phyloP scores from a whole-genome alignment of 805 yeast species.

The Wickerhamomyces xylosicus region DNA sequence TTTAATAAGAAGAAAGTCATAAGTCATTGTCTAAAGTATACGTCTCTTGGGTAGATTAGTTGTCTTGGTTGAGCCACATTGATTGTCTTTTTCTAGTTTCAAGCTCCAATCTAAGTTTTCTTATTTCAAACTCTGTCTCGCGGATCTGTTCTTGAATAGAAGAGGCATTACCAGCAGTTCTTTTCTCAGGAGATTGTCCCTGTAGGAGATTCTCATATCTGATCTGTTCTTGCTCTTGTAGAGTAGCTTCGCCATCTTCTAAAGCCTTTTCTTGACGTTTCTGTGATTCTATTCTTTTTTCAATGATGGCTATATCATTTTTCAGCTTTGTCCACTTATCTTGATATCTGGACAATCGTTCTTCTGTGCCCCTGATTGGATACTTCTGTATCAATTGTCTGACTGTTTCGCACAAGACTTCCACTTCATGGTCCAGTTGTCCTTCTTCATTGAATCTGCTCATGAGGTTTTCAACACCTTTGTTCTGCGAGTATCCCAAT shows the following conservation, averaged over 20 bases:
- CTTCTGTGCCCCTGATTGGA: slow-evolving; percentile 28
- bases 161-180: slow-evolving; percentile 20
- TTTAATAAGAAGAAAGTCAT: no score
- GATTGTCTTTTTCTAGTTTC: slow-evolving; percentile 5
- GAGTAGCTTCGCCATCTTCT: slow-evolving; percentile 10
- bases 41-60: background rate
- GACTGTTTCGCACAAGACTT: slow-evolving; percentile 33
- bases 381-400: slow-evolving; percentile 24
- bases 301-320: slow-evolving; percentile 31
- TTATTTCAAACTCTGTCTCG: slow-evolving; percentile 36
- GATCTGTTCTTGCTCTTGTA: slow-evolving; percentile 13
- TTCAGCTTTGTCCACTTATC: slow-evolving; percentile 24
- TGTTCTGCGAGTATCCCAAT: slow-evolving; percentile 9
- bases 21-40: no score
- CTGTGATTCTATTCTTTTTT: slow-evolving; percentile 33
- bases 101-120: slow-evolving; percentile 29
- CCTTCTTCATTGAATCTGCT: slow-evolving; percentile 22
- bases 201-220: background rate
- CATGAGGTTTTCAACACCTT: slow-evolving; percentile 23
- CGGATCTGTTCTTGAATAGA: slow-evolving; percentile 24
- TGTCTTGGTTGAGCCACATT: background rate
- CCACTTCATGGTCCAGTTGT: slow-evolving; percentile 25
- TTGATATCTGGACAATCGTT: slow-evolving; percentile 17
- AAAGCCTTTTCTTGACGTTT: slow-evolving; percentile 27
- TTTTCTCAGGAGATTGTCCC: slow-evolving; percentile 8